Conservation (phyloP, 345 rosid species). For the Carallia pectinifolia region DNA sequence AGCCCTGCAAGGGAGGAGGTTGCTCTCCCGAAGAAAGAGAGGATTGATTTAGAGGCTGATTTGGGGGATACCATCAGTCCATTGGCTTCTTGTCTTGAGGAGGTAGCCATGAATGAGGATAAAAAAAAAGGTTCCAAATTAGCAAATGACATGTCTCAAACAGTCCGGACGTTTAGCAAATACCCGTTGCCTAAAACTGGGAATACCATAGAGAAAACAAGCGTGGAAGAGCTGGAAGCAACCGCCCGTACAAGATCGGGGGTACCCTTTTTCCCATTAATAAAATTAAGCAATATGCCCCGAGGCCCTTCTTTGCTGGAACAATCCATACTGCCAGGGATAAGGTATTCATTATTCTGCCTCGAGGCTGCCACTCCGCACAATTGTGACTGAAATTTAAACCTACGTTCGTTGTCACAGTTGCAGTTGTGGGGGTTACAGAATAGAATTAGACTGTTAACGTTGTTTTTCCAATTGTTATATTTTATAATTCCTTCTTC, state of each 20-base stretch:
- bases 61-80: not conserved
- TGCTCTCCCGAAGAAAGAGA: not conserved
- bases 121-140: not conserved
- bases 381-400: too few species aligned
- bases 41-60: not conserved
- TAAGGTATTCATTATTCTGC: slow-evolving; percentile 12
- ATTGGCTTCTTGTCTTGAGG: not conserved
- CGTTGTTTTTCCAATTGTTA: not conserved
- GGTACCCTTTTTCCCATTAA: not conserved
- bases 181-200: slow-evolving; percentile 9
- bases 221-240: slow-evolving; percentile 12
- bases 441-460: too few species aligned
- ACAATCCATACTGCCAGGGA: slow-evolving; percentile 16
- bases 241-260: not conserved
- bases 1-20: not conserved
- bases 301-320: slow-evolving; percentile 30
- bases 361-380: too few species aligned
- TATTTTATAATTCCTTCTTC: not conserved
- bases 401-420: too few species aligned
- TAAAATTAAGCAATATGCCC: not conserved
- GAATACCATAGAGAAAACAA: slow-evolving; percentile 4
- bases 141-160: slow-evolving; percentile 13
- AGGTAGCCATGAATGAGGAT: not conserved
- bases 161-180: slow-evolving; percentile 19
- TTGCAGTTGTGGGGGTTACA: too few species aligned